Evolutionary conservation across 345 rosid genomes (phyloP).

Genomic region (Alliaria petiolata): DNA sequence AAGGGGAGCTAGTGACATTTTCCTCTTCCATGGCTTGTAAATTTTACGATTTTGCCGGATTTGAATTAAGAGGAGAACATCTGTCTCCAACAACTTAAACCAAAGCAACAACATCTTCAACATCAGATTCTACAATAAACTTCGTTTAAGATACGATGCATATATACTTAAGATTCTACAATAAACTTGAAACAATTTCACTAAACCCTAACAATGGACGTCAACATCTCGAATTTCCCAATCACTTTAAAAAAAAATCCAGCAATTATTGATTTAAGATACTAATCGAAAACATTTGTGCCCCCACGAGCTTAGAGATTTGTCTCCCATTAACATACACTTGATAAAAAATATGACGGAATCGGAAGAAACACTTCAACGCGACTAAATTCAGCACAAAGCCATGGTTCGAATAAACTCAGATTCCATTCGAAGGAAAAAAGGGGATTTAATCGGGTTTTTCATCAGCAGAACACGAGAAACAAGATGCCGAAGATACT

Average conservation of each 20-base stretch:
- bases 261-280: background rate
- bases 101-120: background rate
- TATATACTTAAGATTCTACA: background rate
- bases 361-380: background rate
- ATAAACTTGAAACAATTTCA: background rate
- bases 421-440: constrained; percentile 8
- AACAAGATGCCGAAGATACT: background rate
- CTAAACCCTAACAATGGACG: background rate
- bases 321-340: background rate
- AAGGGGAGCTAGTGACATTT: constrained; percentile 34
- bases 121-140: background rate
- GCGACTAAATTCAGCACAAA: background rate
- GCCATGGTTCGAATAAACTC: background rate
- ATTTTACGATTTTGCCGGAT: background rate
- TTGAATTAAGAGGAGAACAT: constrained; percentile 18
- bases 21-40: constrained; percentile 60
- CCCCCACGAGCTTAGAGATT: background rate
- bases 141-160: too few relatives aligned
- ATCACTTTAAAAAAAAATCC: background rate
- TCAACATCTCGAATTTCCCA: constrained; percentile 9
- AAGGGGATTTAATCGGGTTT: background rate
- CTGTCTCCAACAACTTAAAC: background rate
- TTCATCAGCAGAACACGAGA: background rate
- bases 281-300: background rate
- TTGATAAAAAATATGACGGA: background rate